Conservation (phyloP, 2,329 filamentous ascomycete species). For the Fusarium chlamydosporum region DNA sequence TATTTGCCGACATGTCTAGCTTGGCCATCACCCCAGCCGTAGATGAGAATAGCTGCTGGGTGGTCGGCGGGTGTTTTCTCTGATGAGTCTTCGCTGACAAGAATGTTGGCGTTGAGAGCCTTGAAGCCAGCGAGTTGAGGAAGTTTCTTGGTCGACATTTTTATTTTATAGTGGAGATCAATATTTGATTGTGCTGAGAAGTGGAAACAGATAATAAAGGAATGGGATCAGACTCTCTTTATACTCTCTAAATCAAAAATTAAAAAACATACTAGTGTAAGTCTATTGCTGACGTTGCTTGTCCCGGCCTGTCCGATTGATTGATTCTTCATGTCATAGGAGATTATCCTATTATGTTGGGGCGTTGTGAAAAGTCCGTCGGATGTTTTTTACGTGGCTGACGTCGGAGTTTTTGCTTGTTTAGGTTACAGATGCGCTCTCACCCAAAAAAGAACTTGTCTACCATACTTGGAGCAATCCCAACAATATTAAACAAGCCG, state of each 20-base stretch:
- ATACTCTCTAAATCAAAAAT: neutral
- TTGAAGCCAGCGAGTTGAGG: constrained; percentile 59
- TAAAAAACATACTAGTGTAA: neutral
- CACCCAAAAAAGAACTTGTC: constrained; percentile 1
- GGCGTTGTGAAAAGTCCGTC: constrained; percentile 3
- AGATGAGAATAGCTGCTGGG: constrained; percentile 66
- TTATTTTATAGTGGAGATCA: neutral
- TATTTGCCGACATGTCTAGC: constrained; percentile 71
- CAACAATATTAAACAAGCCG: constrained; percentile 5
- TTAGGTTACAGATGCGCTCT: neutral
- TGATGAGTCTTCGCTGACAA: constrained; percentile 56
- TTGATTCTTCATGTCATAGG: neutral
- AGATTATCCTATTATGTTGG: constrained; percentile 8
- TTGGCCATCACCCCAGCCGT: constrained; percentile 70
- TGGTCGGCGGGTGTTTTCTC: constrained; percentile 47
- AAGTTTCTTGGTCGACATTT: constrained; percentile 42
- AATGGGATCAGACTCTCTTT: neutral
- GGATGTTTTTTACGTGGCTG: constrained; percentile 3
- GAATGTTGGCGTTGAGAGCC: constrained; percentile 63
- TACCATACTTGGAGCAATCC: neutral
- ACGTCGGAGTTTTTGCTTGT: constrained; percentile 3
- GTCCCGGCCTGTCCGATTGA: neutral
- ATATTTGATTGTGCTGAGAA: neutral
- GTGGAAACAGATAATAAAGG: neutral
- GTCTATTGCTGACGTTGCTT: constrained; percentile 3